Conservation (phyloP, 345 rosid species). For the Aquilaria sinensis region DNA sequence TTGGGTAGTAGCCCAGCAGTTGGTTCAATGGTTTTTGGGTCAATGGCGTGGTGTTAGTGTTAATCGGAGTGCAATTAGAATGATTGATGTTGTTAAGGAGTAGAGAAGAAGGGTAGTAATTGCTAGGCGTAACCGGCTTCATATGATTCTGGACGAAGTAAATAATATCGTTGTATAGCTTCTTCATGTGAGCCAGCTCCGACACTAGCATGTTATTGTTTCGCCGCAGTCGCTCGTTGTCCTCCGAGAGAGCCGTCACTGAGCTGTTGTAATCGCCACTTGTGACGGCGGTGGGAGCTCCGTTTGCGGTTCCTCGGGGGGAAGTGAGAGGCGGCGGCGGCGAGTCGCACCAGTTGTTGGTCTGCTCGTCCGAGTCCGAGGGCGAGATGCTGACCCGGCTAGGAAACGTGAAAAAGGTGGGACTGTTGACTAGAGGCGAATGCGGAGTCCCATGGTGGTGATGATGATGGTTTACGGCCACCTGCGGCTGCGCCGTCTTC, state of each 20-base stretch:
- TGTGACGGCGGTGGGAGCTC: constrained; percentile 7
- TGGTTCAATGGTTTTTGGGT: constrained; percentile 42
- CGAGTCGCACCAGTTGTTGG: constrained; percentile 53
- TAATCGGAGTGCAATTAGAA: constrained; percentile 19
- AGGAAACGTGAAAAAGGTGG: constrained; percentile 48
- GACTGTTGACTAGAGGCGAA: constrained; percentile 34
- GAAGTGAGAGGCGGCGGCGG: constrained; percentile 49
- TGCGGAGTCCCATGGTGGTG: constrained; percentile 37
- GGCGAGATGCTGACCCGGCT: constrained; percentile 50
- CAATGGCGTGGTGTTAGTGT: constrained; percentile 20
- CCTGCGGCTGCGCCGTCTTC: constrained; percentile 69
- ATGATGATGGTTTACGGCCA: constrained; percentile 39
- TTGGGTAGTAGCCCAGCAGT: constrained; percentile 30
- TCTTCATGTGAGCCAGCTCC: constrained; percentile 85
- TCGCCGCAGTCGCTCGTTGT: constrained; percentile 74
- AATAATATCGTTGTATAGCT: constrained; percentile 86
- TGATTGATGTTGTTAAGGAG: constrained; percentile 34
- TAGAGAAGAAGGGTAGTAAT: constrained; percentile 42
- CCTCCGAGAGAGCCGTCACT: constrained; percentile 63
- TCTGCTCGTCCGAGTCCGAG: constrained; percentile 49
- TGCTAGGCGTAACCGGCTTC: constrained; percentile 71
- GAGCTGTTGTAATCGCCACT: constrained; percentile 25
- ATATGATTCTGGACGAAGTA: constrained; percentile 91
- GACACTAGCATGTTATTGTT: constrained; percentile 74
- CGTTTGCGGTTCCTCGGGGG: constrained; percentile 20